Conservation (phyloP, 805 yeast genomes). For the Yamadazyma endophytica region DNA sequence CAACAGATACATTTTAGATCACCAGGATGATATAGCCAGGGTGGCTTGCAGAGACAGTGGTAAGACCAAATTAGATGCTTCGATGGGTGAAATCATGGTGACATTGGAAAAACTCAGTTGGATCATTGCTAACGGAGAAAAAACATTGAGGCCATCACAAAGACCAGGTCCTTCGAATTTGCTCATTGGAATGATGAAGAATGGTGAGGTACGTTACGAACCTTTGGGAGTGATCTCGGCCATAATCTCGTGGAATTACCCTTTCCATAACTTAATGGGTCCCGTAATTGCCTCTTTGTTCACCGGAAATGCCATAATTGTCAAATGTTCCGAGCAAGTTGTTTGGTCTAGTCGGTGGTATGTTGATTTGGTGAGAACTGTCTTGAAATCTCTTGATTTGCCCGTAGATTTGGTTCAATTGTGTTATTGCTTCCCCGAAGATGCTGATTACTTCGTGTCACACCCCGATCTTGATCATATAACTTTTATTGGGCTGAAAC, state of each 20-base stretch:
- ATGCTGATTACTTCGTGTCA: slow-evolving; percentile 80
- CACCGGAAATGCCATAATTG: slow-evolving; percentile 86
- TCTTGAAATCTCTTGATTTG: slow-evolving; percentile 68
- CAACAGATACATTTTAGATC: slow-evolving; percentile 63
- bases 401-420: slow-evolving; percentile 84
- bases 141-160: slow-evolving; percentile 60
- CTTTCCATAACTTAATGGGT: slow-evolving; percentile 90
- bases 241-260: slow-evolving; percentile 95
- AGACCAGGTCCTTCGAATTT: slow-evolving; percentile 87
- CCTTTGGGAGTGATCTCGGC: slow-evolving; percentile 90
- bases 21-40: slow-evolving; percentile 84
- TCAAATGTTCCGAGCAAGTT: slow-evolving; percentile 94
- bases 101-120: slow-evolving; percentile 90
- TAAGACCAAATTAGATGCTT: slow-evolving; percentile 91
- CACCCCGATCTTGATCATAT: slow-evolving; percentile 82
- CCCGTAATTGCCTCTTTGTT: slow-evolving; percentile 87
- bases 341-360: slow-evolving; percentile 90
- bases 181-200: slow-evolving; percentile 77
- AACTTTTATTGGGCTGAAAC: slow-evolving; percentile 94
- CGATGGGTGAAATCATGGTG: slow-evolving; percentile 94
- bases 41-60: slow-evolving; percentile 97
- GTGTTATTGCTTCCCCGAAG: slow-evolving; percentile 83
- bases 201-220: slow-evolving; percentile 90
- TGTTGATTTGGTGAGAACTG: slow-evolving; percentile 63
- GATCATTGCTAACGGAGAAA: slow-evolving; percentile 81